phyloP scores from a whole-genome alignment of 2,329 filamentous ascomycete genomes.

The Fusarium scirpi region DNA sequence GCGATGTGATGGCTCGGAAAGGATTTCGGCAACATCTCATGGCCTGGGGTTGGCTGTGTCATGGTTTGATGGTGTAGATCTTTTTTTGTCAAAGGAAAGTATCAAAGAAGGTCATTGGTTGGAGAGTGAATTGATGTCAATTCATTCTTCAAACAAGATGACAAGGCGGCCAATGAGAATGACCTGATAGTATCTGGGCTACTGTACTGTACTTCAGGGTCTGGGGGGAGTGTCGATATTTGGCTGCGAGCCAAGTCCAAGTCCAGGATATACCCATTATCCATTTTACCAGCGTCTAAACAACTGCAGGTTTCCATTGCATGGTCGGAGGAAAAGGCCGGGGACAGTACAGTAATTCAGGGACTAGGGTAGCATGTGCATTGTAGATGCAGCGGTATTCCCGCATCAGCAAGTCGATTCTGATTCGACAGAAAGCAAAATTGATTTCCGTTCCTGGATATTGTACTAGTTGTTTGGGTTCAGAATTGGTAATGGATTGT shows the following conservation, averaged over 20 bases:
- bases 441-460: constrained; percentile 32
- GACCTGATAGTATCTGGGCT: constrained; percentile 42
- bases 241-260: constrained; percentile 30
- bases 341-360: not conserved
- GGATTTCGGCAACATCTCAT: constrained; percentile 31
- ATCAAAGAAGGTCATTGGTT: constrained; percentile 36
- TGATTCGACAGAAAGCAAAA: constrained; percentile 36
- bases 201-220: constrained; percentile 26
- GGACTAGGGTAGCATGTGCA: constrained; percentile 27
- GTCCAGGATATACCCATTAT: constrained; percentile 6
- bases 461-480: constrained; percentile 25
- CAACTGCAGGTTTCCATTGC: constrained; percentile 25
- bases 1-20: constrained; percentile 7
- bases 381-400: constrained; percentile 31
- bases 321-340: constrained; percentile 28
- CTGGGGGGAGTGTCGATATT: constrained; percentile 35
- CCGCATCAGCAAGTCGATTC: constrained; percentile 21
- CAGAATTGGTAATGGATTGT: constrained; percentile 41
- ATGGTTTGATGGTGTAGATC: constrained; percentile 28
- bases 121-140: constrained; percentile 43
- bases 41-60: constrained; percentile 17
- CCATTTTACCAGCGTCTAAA: not conserved
- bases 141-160: constrained; percentile 48
- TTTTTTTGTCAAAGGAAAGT: constrained; percentile 30
- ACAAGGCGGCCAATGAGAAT: constrained; percentile 45